These are phyloP conservation scores for Starmerella bombicola DNA, from an alignment of 805 yeast genomes.

Conservation along the genomic window DNA sequence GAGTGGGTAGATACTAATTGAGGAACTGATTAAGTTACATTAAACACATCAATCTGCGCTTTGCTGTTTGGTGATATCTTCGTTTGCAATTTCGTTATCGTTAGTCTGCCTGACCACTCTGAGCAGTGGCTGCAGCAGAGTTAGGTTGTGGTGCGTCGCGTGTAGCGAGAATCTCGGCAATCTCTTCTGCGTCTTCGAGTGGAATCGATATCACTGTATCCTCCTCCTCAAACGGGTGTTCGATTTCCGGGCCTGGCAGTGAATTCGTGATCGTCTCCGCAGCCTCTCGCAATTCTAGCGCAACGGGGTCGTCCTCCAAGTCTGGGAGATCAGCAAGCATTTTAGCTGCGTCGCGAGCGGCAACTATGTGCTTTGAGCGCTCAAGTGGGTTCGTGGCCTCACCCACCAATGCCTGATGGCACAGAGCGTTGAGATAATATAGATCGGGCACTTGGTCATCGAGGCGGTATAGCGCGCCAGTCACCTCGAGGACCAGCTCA, in stretches of 20 bases:
- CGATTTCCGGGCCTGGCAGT: slow-evolving; percentile 42
- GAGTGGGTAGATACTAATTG: slow-evolving; percentile 18
- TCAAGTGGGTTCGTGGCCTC: slow-evolving; percentile 5
- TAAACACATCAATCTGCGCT: too few relatives aligned
- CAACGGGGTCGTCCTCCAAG: slow-evolving; percentile 6
- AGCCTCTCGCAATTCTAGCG: slow-evolving; percentile 39
- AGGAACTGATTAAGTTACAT: neutral
- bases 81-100: too few relatives aligned
- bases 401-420: slow-evolving; percentile 31
- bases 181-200: too few relatives aligned
- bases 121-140: too few relatives aligned
- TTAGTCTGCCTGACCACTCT: too few relatives aligned
- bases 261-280: slow-evolving; percentile 39
- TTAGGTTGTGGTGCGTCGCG: too few relatives aligned
- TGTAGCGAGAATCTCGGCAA: too few relatives aligned
- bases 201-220: slow-evolving; percentile 8
- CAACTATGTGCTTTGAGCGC: slow-evolving; percentile 31
- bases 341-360: slow-evolving; percentile 32
- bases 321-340: slow-evolving; percentile 35
- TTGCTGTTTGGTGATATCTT: too few relatives aligned
- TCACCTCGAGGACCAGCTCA: slow-evolving; percentile 55
- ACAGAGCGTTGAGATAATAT: slow-evolving; percentile 71
- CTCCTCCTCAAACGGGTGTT: slow-evolving; percentile 23
- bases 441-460: slow-evolving; percentile 77
- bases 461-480: slow-evolving; percentile 54